Percentiles rank a stretch among this genome's conserved stretches.
Conservation (phyloP, 2,329 filamentous ascomycete species). For the Monilinia aucupariae region DNA sequence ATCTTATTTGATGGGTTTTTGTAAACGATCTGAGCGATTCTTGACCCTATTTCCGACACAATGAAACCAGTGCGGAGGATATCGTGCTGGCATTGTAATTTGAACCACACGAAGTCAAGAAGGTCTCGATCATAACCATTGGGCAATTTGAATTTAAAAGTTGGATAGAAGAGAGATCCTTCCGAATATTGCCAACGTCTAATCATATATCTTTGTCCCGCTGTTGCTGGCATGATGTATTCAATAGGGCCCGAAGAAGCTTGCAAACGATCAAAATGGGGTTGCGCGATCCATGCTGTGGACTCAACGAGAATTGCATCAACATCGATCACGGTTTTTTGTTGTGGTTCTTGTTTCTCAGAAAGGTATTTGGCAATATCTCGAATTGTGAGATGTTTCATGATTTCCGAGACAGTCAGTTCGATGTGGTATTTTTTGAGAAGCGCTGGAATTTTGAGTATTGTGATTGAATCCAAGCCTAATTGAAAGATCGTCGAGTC, state of each 20-base stretch:
- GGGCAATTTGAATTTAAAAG: constrained; percentile 54
- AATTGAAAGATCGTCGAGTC: constrained; percentile 71
- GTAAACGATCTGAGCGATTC: constrained; percentile 60
- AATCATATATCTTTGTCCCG: constrained; percentile 79
- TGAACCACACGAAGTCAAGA: constrained; percentile 57
- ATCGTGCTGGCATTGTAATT: constrained; percentile 49
- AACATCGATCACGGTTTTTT: constrained; percentile 36
- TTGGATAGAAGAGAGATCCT: constrained; percentile 66
- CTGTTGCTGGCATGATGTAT: constrained; percentile 58
- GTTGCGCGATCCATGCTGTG: constrained; percentile 39
- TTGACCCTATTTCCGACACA: constrained; percentile 37
- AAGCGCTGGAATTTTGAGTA: constrained; percentile 73
- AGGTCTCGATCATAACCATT: constrained; percentile 34
- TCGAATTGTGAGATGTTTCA: constrained; percentile 58
- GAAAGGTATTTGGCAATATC: constrained; percentile 51
- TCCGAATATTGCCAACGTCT: constrained; percentile 64
- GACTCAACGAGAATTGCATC: constrained; percentile 38
- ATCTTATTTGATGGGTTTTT: constrained; percentile 38
- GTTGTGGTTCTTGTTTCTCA: constrained; percentile 8
- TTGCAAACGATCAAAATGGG: constrained; percentile 36
- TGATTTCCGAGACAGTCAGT: constrained; percentile 65
- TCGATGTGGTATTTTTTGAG: constrained; percentile 58
- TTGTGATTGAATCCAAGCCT: constrained; percentile 85
- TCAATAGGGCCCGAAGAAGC: constrained; percentile 43
- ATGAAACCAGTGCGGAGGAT: constrained; percentile 65